A percentile compares a stretch with the other conserved stretches of the same genome.
phyloP scores from a whole-genome alignment of 805 yeast species.

The Lipomyces orientalis region DNA sequence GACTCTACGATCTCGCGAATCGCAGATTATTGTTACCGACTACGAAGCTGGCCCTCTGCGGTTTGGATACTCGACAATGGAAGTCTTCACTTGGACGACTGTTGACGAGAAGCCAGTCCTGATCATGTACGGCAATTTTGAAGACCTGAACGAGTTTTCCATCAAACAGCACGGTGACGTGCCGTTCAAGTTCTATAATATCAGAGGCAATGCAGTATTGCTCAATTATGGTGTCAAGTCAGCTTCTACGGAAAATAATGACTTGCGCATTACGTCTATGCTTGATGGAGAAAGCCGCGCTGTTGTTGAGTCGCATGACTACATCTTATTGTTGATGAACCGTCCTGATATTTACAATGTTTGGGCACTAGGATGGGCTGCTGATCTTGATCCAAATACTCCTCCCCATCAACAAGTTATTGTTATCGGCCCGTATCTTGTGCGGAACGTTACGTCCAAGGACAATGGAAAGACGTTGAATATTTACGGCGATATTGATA shows the following conservation, averaged over 20 bases:
- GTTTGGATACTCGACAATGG: constrained; percentile 26
- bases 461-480: constrained; percentile 9
- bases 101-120: constrained; percentile 23
- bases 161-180: constrained; percentile 8
- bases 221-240: background rate
- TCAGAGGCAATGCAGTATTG: constrained; percentile 9
- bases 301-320: constrained; percentile 14
- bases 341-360: constrained; percentile 27
- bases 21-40: constrained; percentile 25
- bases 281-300: constrained; percentile 21
- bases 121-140: constrained; percentile 29
- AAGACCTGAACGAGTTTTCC: constrained; percentile 22
- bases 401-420: constrained; percentile 21
- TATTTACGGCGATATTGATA: constrained; percentile 26
- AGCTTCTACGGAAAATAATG: constrained; percentile 1
- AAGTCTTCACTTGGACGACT: constrained; percentile 28
- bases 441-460: constrained; percentile 23
- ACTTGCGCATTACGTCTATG: constrained; percentile 12
- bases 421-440: constrained; percentile 29
- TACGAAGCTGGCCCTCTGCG: constrained; percentile 18
- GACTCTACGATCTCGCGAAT: constrained; percentile 22
- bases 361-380: constrained; percentile 28
- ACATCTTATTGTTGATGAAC: constrained; percentile 19
- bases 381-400: constrained; percentile 18
- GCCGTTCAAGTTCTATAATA: constrained; percentile 15